Conservation (phyloP, 331 rosid genomes). For the Quercus phellos region DNA sequence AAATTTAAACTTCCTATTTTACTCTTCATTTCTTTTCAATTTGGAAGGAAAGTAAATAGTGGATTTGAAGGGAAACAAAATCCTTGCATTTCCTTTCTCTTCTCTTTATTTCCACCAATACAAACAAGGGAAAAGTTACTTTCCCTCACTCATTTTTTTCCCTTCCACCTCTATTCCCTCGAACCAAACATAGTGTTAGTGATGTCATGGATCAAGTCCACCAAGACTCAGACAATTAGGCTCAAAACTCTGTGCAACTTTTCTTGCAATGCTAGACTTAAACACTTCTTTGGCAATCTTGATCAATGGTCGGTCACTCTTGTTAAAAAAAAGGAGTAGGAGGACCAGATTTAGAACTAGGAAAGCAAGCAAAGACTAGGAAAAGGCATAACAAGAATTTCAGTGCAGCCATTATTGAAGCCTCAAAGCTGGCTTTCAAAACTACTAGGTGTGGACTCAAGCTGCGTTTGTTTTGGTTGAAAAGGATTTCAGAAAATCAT, state of each 20-base stretch:
- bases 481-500: too few species aligned
- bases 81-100: too few species aligned
- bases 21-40: too few species aligned
- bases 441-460: neutral
- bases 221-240: neutral
- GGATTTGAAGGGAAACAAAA: too few species aligned
- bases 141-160: too few species aligned
- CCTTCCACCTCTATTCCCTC: too few species aligned
- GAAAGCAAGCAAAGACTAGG: neutral
- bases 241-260: neutral
- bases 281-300: neutral
- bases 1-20: too few species aligned
- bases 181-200: neutral
- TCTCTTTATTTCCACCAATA: too few species aligned
- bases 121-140: too few species aligned
- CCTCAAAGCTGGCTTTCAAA: neutral
- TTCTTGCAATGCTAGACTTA: conserved; percentile 5
- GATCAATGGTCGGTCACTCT: neutral
- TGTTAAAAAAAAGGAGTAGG: neutral
- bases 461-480: too few species aligned
- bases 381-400: neutral
- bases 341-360: neutral
- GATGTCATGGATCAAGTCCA: conserved; percentile 16
- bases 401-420: neutral
- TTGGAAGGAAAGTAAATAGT: too few species aligned